Percentiles rank a stretch among this genome's conserved stretches.
Evolutionary conservation across 2,329 filamentous ascomycete genomes (phyloP).

Genomic region (Aspergillus nomiae): DNA sequence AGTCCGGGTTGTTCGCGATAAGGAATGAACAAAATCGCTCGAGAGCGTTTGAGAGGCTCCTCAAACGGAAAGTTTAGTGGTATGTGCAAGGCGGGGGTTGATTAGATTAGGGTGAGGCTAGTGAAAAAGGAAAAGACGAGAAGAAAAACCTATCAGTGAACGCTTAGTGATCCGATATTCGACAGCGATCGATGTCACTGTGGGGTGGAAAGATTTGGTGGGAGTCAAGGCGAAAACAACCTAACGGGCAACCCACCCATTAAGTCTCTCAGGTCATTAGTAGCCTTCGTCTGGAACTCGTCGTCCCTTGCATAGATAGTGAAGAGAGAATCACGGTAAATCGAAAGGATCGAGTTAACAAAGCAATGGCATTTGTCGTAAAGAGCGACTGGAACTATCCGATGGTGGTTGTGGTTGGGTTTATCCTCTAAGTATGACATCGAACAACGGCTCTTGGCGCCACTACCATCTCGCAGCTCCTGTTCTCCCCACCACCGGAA

Average conservation of each 20-base stretch:
- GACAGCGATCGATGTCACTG: conserved; percentile 21
- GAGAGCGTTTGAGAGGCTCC: neutral
- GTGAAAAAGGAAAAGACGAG: neutral
- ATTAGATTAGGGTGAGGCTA: neutral
- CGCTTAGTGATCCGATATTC: conserved; percentile 17
- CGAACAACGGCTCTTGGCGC: conserved; percentile 13
- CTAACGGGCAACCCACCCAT: neutral
- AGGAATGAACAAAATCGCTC: neutral
- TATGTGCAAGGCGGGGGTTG: neutral
- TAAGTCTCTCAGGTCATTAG: neutral
- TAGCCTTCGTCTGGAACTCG: neutral
- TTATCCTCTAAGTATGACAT: conserved; percentile 13
- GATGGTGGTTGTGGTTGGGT: neutral
- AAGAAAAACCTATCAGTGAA: conserved; percentile 7
- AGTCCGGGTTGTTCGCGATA: conserved; percentile 4
- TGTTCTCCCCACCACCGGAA: neutral
- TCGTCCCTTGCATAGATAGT: neutral
- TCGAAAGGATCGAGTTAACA: neutral
- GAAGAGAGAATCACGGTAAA: neutral
- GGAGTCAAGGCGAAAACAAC: neutral
- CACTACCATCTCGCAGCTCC: neutral
- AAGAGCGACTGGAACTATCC: neutral
- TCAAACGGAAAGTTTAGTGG: neutral
- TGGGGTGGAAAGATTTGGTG: conserved; percentile 13
- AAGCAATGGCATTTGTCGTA: neutral